phyloP scores from a whole-genome alignment of 306 rosid genomes.

The Casuarina equisetifolia region DNA sequence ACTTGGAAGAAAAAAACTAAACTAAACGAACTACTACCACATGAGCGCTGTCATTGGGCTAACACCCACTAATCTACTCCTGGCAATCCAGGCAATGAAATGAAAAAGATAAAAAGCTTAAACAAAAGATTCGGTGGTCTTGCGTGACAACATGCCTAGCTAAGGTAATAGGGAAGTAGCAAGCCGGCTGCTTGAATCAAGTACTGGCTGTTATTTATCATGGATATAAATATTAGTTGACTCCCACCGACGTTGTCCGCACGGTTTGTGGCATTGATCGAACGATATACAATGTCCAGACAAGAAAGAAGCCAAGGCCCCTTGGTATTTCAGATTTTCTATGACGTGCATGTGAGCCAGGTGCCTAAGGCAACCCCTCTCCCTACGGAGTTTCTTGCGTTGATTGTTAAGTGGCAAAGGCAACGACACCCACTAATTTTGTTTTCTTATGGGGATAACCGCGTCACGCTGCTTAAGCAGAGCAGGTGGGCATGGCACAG shows the following conservation, averaged over 20 bases:
- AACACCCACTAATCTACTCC: background rate
- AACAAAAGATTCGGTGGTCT: slow-evolving; percentile 28
- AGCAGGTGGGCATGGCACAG: slow-evolving; percentile 25
- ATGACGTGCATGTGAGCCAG: background rate
- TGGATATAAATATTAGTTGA: background rate
- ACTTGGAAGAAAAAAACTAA: background rate
- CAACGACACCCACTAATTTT: background rate
- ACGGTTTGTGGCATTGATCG: too few species aligned
- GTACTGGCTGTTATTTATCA: background rate
- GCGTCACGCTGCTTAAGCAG: slow-evolving; percentile 1
- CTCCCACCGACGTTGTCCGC: background rate
- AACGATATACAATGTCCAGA: too few species aligned
- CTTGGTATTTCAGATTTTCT: background rate
- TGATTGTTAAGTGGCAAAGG: background rate
- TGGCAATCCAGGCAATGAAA: background rate
- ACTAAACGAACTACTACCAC: slow-evolving; percentile 2
- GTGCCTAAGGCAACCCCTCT: background rate
- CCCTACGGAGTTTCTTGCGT: too few species aligned
- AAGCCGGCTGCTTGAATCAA: background rate
- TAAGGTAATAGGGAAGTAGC: slow-evolving; percentile 29
- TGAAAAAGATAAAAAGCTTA: slow-evolving; percentile 13
- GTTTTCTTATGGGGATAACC: background rate
- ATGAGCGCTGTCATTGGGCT: slow-evolving; percentile 26
- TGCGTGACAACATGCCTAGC: slow-evolving; percentile 22
- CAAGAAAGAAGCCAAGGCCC: too few species aligned